Conservation (phyloP, 768 basidiomycete genomes). For the Aureoboletus auriporus region DNA sequence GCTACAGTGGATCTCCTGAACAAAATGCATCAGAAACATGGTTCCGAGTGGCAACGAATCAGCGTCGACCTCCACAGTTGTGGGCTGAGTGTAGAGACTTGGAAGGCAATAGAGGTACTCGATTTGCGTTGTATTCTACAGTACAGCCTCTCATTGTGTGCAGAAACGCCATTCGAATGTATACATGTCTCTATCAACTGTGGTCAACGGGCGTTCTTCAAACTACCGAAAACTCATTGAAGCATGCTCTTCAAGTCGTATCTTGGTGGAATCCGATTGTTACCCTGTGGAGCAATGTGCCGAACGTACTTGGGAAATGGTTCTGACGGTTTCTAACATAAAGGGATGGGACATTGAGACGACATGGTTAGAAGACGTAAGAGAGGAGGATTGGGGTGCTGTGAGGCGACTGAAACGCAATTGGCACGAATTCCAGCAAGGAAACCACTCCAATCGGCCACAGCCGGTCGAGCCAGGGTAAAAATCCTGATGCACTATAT, state of each 20-base stretch:
- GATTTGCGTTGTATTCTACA: background rate
- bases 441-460: constrained; percentile 34
- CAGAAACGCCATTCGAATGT: constrained; percentile 72
- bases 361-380: constrained; percentile 42
- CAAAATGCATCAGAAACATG: constrained; percentile 54
- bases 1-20: constrained; percentile 64
- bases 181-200: constrained; percentile 85
- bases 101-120: constrained; percentile 68
- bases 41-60: constrained; percentile 55
- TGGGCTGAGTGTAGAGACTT: constrained; percentile 74
- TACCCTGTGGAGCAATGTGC: constrained; percentile 59
- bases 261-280: constrained; percentile 87
- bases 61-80: constrained; percentile 91
- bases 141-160: constrained; percentile 8
- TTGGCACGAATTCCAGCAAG: constrained; percentile 58
- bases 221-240: constrained; percentile 62
- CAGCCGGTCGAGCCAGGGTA: background rate
- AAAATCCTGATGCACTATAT: background rate
- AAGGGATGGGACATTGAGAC: constrained; percentile 75
- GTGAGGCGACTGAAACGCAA: constrained; percentile 67
- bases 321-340: constrained; percentile 65
- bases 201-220: constrained; percentile 72
- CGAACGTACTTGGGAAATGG: constrained; percentile 71
- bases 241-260: constrained; percentile 56
- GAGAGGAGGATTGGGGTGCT: constrained; percentile 49